These are phyloP conservation scores for Jackrogersella minutella DNA, from an alignment of 495 filamentous ascomycete species.

Conservation along the genomic window DNA sequence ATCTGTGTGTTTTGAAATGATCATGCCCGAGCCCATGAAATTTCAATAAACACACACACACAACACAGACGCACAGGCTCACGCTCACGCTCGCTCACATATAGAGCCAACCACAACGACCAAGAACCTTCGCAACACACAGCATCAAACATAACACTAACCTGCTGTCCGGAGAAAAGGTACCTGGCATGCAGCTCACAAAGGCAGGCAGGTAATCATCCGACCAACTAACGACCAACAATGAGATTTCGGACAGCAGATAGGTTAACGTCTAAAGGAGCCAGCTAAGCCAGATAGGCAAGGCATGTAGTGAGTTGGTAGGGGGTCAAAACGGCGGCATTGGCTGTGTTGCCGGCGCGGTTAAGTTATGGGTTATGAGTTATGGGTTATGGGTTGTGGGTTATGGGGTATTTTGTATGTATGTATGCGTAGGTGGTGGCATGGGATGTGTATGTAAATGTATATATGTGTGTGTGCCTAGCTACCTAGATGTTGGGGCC, in stretches of 20 bases:
- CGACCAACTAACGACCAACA: conserved; percentile 26
- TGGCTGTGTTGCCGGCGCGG: conserved; percentile 9
- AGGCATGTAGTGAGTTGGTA: background rate
- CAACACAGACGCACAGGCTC: conserved; percentile 2
- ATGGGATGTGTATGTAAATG: background rate
- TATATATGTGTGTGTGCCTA: conserved; percentile 1
- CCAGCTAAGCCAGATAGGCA: conserved; percentile 18
- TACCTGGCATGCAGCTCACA: conserved; percentile 10
- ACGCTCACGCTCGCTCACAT: background rate
- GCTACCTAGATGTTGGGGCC: conserved; percentile 29
- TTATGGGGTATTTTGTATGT: conserved; percentile 3
- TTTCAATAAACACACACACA: conserved; percentile 19
- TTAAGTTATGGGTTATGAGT: background rate
- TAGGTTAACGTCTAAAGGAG: conserved; percentile 15
- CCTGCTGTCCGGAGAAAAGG: conserved; percentile 14
- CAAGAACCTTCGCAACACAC: background rate
- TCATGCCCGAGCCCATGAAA: conserved; percentile 14
- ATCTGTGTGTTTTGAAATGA: conserved; percentile 6
- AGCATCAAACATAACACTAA: conserved; percentile 25
- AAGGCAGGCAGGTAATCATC: conserved; percentile 4
- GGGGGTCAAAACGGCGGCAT: conserved; percentile 8
- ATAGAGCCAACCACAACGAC: background rate
- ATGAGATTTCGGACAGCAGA: background rate
- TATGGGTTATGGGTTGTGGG: background rate
- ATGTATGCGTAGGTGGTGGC: background rate